Evolutionary conservation across 768 basidiomycete genomes (phyloP).

Genomic region (Xanthoconium purpureum): DNA sequence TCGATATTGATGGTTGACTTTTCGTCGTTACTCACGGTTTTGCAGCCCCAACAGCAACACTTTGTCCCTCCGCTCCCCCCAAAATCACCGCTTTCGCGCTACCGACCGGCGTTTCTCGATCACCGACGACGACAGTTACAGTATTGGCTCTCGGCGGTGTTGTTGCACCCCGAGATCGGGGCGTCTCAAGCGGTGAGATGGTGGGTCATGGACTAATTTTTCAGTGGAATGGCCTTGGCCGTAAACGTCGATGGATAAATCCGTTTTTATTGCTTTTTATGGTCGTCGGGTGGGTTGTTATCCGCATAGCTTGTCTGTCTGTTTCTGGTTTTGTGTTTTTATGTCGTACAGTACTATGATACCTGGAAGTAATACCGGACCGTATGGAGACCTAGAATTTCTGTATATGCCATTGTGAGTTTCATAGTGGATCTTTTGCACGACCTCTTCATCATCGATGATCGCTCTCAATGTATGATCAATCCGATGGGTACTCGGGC

Average conservation of each 20-base stretch:
- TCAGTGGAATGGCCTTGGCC: no score
- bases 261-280: neutral
- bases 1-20: no score
- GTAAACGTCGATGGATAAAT: neutral
- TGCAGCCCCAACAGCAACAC: constrained; percentile 44
- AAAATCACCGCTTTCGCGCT: constrained; percentile 64
- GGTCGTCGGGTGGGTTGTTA: no score
- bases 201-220: constrained; percentile 53
- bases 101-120: constrained; percentile 66
- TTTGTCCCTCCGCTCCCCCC: constrained; percentile 63
- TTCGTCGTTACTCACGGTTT: no score
- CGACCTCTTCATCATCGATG: no score
- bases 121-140: constrained; percentile 56
- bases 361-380: neutral
- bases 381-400: no score
- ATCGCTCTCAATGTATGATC: no score
- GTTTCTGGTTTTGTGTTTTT: neutral
- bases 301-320: no score
- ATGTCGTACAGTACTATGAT: neutral
- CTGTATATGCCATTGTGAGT: no score
- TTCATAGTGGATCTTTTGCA: no score
- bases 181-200: constrained; percentile 53
- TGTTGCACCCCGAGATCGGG: constrained; percentile 71
- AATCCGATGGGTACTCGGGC: no score
- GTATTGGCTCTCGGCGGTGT: constrained; percentile 60